These are phyloP conservation scores for Fraxinus ornus DNA, from an alignment of 305 asterid species.

Conservation along the genomic window DNA sequence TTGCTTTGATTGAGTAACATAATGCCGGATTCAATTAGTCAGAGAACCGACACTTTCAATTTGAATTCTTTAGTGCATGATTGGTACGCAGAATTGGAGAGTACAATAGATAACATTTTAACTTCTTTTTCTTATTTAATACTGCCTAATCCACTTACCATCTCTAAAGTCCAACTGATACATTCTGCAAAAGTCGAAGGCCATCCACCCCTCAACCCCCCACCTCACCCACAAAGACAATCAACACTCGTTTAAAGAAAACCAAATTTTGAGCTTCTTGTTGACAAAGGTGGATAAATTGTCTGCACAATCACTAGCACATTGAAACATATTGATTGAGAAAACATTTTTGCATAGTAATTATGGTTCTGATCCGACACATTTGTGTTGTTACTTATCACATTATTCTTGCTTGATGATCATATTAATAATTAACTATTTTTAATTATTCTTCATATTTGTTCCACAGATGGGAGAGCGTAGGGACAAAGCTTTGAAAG, in stretches of 20 bases:
- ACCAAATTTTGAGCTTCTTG: background rate
- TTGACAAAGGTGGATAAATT: background rate
- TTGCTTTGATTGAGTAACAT: background rate
- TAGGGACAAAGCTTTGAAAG: constrained; percentile 73
- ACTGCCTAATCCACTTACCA: background rate
- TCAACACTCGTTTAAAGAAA: background rate
- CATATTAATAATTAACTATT: background rate
- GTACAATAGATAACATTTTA: background rate
- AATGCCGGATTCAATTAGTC: background rate
- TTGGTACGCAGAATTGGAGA: background rate
- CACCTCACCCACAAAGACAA: background rate
- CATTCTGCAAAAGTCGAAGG: background rate
- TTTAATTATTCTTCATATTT: background rate
- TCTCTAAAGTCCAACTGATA: background rate
- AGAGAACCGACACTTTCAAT: background rate
- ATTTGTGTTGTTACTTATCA: background rate
- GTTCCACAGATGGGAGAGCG: constrained; percentile 75
- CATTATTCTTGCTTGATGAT: background rate
- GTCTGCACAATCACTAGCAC: background rate
- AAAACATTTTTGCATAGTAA: background rate
- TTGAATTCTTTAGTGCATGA: background rate
- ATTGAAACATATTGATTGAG: background rate
- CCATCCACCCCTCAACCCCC: background rate
- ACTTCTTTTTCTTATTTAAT: background rate
- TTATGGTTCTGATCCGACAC: background rate